Conservation (phyloP, 257 asterid genomes). For the Ligustrum vulgare region DNA sequence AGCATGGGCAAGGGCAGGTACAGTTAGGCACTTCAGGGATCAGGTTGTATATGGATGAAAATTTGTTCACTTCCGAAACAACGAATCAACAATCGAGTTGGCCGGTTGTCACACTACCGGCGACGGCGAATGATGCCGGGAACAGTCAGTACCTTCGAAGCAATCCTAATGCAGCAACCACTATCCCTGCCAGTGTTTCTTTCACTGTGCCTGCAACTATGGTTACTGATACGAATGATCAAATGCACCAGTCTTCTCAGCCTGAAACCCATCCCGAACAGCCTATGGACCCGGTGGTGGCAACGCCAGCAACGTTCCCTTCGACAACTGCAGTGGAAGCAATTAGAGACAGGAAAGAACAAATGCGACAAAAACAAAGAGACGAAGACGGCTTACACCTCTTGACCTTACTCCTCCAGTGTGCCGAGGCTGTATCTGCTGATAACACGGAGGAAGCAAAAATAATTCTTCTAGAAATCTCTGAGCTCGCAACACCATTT, state of each 20-base stretch:
- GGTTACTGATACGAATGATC: slow-evolving; percentile 1
- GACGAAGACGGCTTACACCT: slow-evolving; percentile 89
- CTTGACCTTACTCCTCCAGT: slow-evolving; percentile 71
- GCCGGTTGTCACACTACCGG: slow-evolving; percentile 14
- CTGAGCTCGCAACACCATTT: slow-evolving; percentile 86
- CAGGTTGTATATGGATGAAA: slow-evolving; percentile 29
- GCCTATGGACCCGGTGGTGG: slow-evolving; percentile 17
- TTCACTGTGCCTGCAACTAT: slow-evolving; percentile 20
- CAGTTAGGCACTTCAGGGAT: slow-evolving; percentile 22
- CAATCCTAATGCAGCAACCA: slow-evolving; percentile 15
- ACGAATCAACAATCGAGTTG: slow-evolving; percentile 36
- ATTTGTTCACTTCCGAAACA: slow-evolving; percentile 27
- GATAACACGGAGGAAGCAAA: slow-evolving; percentile 86
- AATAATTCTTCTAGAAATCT: slow-evolving; percentile 71
- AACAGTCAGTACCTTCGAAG: slow-evolving; percentile 20
- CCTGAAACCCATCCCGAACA: slow-evolving; percentile 22
- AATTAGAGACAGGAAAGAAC: slow-evolving; percentile 49
- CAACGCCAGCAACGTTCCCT: slow-evolving; percentile 29
- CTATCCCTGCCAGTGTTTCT: slow-evolving; percentile 24
- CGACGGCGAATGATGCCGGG: slow-evolving; percentile 18
- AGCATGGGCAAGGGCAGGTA: slow-evolving; percentile 14
- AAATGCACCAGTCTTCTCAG: slow-evolving; percentile 9
- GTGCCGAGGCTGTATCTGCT: slow-evolving; percentile 86
- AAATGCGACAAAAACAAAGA: slow-evolving; percentile 53
- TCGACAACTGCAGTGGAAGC: slow-evolving; percentile 23